Evolutionary conservation across 1,284 basidiomycete genomes (phyloP).

Genomic region (Veloboletus limbatus): DNA sequence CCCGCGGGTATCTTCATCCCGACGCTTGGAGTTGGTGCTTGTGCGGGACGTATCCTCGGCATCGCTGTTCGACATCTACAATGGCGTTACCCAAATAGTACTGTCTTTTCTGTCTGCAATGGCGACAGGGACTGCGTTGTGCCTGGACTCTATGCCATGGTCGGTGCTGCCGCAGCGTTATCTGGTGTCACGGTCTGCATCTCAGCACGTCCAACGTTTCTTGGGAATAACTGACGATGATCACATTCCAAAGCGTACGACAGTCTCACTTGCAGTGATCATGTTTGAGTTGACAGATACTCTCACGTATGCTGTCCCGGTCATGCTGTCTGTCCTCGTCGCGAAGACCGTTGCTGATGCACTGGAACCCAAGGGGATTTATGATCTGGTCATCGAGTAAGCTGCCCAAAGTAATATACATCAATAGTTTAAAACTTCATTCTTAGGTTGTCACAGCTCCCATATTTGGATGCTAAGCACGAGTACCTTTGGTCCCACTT

Average conservation of each 20-base stretch:
- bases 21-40: slow-evolving; percentile 95
- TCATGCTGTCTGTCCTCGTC: slow-evolving; percentile 88
- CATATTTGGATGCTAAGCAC: slow-evolving; percentile 88
- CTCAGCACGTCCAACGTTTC: slow-evolving; percentile 1
- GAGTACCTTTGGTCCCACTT: slow-evolving; percentile 83
- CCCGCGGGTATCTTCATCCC: slow-evolving; percentile 98
- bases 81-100: slow-evolving; percentile 58
- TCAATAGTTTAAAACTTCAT: not conserved
- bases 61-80: slow-evolving; percentile 81
- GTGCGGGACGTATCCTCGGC: slow-evolving; percentile 88
- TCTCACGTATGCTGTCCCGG: slow-evolving; percentile 90
- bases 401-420: slow-evolving; percentile 24
- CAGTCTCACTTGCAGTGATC: slow-evolving; percentile 93
- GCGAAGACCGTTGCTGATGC: slow-evolving; percentile 94
- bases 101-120: slow-evolving; percentile 66
- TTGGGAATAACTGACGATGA: slow-evolving; percentile 11
- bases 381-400: slow-evolving; percentile 91
- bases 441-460: slow-evolving; percentile 66
- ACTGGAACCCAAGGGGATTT: slow-evolving; percentile 91
- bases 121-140: slow-evolving; percentile 70
- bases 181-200: slow-evolving; percentile 80
- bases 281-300: slow-evolving; percentile 98
- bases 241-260: slow-evolving; percentile 57
- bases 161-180: slow-evolving; percentile 85
- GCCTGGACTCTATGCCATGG: slow-evolving; percentile 90